These are phyloP conservation scores for Russula brevipes DNA, from an alignment of 768 basidiomycete species.

Conservation along the genomic window DNA sequence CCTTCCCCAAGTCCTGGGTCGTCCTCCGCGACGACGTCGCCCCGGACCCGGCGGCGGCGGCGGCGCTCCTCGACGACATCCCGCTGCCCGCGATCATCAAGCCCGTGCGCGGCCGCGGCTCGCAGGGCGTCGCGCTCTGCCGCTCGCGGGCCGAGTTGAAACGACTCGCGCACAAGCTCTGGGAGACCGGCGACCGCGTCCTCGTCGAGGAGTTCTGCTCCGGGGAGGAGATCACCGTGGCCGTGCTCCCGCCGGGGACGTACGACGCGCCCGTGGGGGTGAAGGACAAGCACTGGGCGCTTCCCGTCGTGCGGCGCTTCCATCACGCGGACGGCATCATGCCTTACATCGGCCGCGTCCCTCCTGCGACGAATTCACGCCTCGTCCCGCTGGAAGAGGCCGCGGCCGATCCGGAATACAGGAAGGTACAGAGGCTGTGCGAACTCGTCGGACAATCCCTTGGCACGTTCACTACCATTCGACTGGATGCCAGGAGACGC, in stretches of 20 bases:
- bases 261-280: background rate
- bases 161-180: background rate
- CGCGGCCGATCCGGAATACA: background rate
- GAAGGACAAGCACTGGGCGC: constrained; percentile 1
- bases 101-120: constrained; percentile 2
- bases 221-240: background rate
- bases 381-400: constrained; percentile 3
- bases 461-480: constrained; percentile 5
- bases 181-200: constrained; percentile 4
- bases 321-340: background rate
- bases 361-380: background rate
- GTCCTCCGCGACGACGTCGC: background rate
- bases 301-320: constrained; percentile 6
- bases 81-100: constrained; percentile 3
- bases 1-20: background rate
- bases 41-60: too few species aligned
- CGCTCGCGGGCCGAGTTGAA: background rate
- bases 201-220: constrained; percentile 3
- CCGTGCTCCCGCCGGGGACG: constrained; percentile 1
- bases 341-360: constrained; percentile 1
- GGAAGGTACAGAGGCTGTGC: background rate
- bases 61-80: background rate
- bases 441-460: background rate
- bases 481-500: constrained; percentile 4
- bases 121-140: constrained; percentile 8